Conservation (phyloP, 2,329 filamentous ascomycete genomes). For the Clarireedia homoeocarpa region DNA sequence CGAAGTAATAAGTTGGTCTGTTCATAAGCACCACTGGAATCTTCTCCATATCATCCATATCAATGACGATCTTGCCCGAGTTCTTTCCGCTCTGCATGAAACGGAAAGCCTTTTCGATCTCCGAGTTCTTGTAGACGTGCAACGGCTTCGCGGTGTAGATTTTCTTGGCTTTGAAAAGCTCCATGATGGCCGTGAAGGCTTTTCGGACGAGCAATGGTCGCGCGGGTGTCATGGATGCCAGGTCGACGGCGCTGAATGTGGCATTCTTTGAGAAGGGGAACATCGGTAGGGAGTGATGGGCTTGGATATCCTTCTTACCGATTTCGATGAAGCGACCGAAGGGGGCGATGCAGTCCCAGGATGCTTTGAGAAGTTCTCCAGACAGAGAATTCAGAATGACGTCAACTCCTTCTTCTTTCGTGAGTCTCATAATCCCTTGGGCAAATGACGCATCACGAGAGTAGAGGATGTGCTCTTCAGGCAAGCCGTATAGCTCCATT, state of each 20-base stretch:
- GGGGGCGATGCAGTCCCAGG: slow-evolving; percentile 30
- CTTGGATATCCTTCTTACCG: slow-evolving; percentile 6
- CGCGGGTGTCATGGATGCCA: background rate
- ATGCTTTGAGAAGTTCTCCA: slow-evolving; percentile 18
- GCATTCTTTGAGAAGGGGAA: background rate
- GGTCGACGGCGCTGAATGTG: background rate
- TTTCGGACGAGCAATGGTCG: background rate
- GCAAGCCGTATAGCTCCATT: slow-evolving; percentile 30
- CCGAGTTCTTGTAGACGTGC: slow-evolving; percentile 4
- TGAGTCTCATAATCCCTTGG: slow-evolving; percentile 24
- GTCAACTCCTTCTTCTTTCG: slow-evolving; percentile 21
- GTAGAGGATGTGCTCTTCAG: slow-evolving; percentile 33
- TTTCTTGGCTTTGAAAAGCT: background rate
- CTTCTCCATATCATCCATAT: slow-evolving; percentile 34
- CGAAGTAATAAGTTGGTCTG: slow-evolving; percentile 8
- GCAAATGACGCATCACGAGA: slow-evolving; percentile 32
- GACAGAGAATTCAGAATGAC: slow-evolving; percentile 24
- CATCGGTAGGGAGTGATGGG: background rate
- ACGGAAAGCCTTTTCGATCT: slow-evolving; percentile 15
- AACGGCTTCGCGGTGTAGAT: slow-evolving; percentile 1
- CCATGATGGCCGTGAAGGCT: background rate
- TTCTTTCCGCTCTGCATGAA: slow-evolving; percentile 14
- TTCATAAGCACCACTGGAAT: slow-evolving; percentile 29
- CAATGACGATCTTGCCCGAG: slow-evolving; percentile 17
- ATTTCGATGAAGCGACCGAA: slow-evolving; percentile 34